Evolutionary conservation across 768 basidiomycete genomes (phyloP).

Genomic region (Suillus decipiens): DNA sequence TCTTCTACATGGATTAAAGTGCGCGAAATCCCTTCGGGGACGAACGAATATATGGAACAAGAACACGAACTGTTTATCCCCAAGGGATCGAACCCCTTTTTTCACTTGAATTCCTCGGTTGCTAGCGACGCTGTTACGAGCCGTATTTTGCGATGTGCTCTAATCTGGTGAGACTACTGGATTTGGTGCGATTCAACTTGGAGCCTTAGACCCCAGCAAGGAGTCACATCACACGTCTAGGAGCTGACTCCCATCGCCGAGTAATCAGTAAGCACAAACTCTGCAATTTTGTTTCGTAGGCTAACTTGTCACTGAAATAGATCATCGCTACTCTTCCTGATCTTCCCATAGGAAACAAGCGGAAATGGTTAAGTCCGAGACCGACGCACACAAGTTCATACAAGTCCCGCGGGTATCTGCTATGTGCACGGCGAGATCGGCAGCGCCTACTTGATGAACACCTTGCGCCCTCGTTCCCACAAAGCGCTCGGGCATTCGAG

Average conservation of each 20-base stretch:
- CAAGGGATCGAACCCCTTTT: background rate
- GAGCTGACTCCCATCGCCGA: background rate
- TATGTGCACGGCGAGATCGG: conserved; percentile 35
- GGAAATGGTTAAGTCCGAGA: conserved; percentile 25
- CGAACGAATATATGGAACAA: background rate
- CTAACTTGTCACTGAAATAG: background rate
- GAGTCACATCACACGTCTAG: background rate
- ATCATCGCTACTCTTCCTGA: background rate
- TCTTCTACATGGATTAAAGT: background rate
- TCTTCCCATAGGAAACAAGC: background rate
- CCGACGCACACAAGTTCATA: conserved; percentile 85
- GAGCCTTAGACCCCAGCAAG: background rate
- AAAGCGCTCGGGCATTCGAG: conserved; percentile 74
- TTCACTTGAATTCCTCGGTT: background rate
- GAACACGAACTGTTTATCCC: background rate
- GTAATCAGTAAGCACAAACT: background rate
- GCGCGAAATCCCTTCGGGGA: background rate
- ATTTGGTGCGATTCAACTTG: background rate
- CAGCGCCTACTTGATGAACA: conserved; percentile 19
- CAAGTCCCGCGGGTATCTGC: conserved; percentile 67
- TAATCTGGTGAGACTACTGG: background rate
- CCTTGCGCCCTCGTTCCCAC: conserved; percentile 44
- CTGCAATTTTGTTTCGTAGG: background rate
- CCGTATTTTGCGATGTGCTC: background rate
- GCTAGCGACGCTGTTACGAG: background rate